Percentiles rank a stretch among this genome's conserved stretches.
Evolutionary conservation across 2,329 filamentous ascomycete genomes (phyloP).

Genomic region (Ramularia collo-cygni): DNA sequence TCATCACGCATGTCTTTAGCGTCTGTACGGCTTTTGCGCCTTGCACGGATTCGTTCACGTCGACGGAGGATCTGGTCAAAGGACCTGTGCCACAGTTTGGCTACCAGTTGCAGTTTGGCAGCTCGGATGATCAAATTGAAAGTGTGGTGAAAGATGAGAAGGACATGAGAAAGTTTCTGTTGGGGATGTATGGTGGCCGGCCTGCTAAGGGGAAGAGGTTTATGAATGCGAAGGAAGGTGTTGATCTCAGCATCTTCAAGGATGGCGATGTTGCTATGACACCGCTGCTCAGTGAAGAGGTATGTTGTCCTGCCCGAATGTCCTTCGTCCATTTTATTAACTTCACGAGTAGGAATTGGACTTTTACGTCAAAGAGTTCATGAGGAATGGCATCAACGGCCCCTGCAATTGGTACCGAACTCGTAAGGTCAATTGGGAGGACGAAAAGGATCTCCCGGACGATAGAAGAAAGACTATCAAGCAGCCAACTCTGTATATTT

Average conservation of each 20-base stretch:
- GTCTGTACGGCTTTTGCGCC: slow-evolving; percentile 71
- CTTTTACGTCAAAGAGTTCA: slow-evolving; percentile 67
- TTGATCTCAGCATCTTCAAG: slow-evolving; percentile 50
- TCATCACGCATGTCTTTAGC: slow-evolving; percentile 69
- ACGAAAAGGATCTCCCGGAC: slow-evolving; percentile 49
- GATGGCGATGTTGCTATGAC: slow-evolving; percentile 44
- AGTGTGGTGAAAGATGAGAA: slow-evolving; percentile 41
- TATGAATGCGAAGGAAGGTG: slow-evolving; percentile 56
- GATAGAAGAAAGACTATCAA: slow-evolving; percentile 15
- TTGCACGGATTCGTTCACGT: slow-evolving; percentile 40
- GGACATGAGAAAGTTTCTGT: slow-evolving; percentile 63
- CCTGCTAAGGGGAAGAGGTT: slow-evolving; percentile 49
- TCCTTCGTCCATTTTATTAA: background rate
- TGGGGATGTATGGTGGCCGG: slow-evolving; percentile 61
- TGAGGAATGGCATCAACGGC: slow-evolving; percentile 65
- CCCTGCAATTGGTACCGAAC: slow-evolving; percentile 67
- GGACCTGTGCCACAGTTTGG: slow-evolving; percentile 59
- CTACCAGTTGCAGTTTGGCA: slow-evolving; percentile 76
- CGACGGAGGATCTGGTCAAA: slow-evolving; percentile 55
- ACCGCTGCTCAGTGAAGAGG: slow-evolving; percentile 56
- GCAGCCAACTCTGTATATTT: slow-evolving; percentile 63
- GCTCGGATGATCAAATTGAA: slow-evolving; percentile 43
- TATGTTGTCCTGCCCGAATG: slow-evolving; percentile 25
- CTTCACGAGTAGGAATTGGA: slow-evolving; percentile 52
- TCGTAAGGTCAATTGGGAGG: slow-evolving; percentile 63